Conservation (phyloP, 208 protist genomes). For the Trichomonas tenax region DNA sequence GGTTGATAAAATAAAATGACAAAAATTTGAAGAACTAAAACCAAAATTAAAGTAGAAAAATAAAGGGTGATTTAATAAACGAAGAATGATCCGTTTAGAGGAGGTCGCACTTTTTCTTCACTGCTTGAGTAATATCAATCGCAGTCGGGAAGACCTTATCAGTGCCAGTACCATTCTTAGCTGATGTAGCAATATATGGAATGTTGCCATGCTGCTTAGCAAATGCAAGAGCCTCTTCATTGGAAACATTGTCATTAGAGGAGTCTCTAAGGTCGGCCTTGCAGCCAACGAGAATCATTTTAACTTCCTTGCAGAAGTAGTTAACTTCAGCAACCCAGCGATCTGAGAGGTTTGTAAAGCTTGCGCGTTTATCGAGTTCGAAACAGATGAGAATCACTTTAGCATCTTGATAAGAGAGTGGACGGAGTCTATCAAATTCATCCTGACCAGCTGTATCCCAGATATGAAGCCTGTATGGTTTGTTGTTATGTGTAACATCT, state of each 20-base stretch:
- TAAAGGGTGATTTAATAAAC: not conserved
- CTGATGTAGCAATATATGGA: not conserved
- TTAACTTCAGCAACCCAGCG: slow-evolving; percentile 18
- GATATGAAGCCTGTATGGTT: slow-evolving; percentile 20
- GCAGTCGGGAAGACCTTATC: slow-evolving; percentile 12
- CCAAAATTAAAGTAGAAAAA: too few relatives aligned
- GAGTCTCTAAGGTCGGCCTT: not conserved
- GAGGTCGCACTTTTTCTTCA: not conserved
- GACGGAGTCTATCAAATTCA: slow-evolving; percentile 34
- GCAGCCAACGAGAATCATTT: slow-evolving; percentile 1
- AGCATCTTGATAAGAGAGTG: slow-evolving; percentile 30
- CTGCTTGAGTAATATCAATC: not conserved
- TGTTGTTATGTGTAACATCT: slow-evolving; percentile 28
- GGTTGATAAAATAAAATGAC: too few relatives aligned
- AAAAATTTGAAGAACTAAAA: too few relatives aligned
- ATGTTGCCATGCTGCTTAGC: not conserved
- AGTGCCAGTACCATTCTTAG: not conserved
- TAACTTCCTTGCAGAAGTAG: slow-evolving; percentile 3
- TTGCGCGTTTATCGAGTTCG: not conserved
- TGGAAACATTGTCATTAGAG: not conserved
- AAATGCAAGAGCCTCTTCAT: not conserved
- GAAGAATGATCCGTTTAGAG: not conserved
- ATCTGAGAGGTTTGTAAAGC: not conserved
- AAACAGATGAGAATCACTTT: slow-evolving; percentile 34
- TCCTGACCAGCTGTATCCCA: slow-evolving; percentile 41